Percentiles rank a stretch among this genome's conserved stretches.
Evolutionary conservation across 2,329 filamentous ascomycete genomes (phyloP).

Genomic region (Pseudocercospora vitis): DNA sequence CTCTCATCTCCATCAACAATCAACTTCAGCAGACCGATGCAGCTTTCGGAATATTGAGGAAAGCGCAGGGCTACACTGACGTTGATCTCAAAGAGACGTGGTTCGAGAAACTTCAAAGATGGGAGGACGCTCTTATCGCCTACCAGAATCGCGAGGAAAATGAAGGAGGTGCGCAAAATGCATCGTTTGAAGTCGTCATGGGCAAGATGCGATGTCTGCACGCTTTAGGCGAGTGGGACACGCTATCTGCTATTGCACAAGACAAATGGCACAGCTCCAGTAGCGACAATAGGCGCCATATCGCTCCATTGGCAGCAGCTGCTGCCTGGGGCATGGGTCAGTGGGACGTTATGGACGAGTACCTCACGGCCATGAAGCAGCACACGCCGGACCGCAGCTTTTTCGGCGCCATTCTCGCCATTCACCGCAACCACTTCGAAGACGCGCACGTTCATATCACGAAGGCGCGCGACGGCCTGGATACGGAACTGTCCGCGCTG

Average conservation of each 20-base stretch:
- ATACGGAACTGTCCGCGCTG: constrained; percentile 91
- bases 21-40: constrained; percentile 98
- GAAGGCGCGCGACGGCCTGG: constrained; percentile 86
- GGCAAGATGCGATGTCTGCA: constrained; percentile 99
- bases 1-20: constrained; percentile 98
- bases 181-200: constrained; percentile 93
- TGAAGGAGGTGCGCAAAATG: constrained; percentile 47
- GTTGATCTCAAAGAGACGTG: constrained; percentile 96
- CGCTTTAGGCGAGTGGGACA: constrained; percentile 95
- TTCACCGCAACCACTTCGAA: constrained; percentile 93
- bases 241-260: constrained; percentile 81
- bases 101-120: constrained; percentile 97
- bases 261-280: constrained; percentile 92
- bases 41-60: constrained; percentile 93
- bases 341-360: constrained; percentile 98
- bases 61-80: constrained; percentile 92
- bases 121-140: constrained; percentile 93
- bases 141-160: constrained; percentile 84
- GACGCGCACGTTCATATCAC: constrained; percentile 87
- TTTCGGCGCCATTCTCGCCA: constrained; percentile 91
- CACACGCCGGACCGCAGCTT: constrained; percentile 93
- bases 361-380: constrained; percentile 91
- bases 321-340: constrained; percentile 95
- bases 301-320: constrained; percentile 90
- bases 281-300: constrained; percentile 81